phyloP scores from a whole-genome alignment of 805 yeast genomes.

The Sugiyamaella valdiviana region DNA sequence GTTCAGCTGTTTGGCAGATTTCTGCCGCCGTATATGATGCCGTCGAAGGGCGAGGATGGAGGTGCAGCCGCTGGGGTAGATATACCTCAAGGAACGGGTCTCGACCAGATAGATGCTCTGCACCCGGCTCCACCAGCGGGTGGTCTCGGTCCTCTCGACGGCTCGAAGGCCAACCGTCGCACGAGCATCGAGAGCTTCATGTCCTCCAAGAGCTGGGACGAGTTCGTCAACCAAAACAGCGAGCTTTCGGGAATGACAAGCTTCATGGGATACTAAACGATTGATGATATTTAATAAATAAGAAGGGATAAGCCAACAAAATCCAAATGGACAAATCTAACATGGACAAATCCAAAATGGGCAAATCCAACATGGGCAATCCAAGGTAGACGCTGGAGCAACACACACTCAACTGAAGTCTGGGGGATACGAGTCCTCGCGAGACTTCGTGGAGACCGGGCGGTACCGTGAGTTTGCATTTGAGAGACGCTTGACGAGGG shows the following conservation, averaged over 20 bases:
- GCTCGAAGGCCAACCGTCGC: neutral
- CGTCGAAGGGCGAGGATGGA: neutral
- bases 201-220: constrained; percentile 22
- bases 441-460: neutral
- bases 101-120: too few relatives aligned
- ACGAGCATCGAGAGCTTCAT: constrained; percentile 6
- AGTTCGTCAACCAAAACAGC: constrained; percentile 17
- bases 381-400: too few relatives aligned
- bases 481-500: constrained; percentile 5
- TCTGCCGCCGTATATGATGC: constrained; percentile 76
- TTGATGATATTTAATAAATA: constrained; percentile 1
- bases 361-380: too few relatives aligned
- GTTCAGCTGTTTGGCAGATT: constrained; percentile 79
- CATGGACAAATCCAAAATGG: too few relatives aligned
- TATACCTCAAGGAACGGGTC: too few relatives aligned
- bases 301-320: neutral
- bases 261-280: constrained; percentile 7
- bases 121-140: too few relatives aligned
- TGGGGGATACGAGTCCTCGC: neutral
- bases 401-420: neutral
- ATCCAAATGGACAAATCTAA: too few relatives aligned
- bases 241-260: constrained; percentile 22
- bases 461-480: neutral
- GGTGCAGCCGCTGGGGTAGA: too few relatives aligned
- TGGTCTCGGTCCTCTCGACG: neutral